A percentile compares a stretch with the other conserved stretches of the same genome.
Conservation (phyloP, 2,329 filamentous ascomycete genomes). For the Calonectria leucothoes region DNA sequence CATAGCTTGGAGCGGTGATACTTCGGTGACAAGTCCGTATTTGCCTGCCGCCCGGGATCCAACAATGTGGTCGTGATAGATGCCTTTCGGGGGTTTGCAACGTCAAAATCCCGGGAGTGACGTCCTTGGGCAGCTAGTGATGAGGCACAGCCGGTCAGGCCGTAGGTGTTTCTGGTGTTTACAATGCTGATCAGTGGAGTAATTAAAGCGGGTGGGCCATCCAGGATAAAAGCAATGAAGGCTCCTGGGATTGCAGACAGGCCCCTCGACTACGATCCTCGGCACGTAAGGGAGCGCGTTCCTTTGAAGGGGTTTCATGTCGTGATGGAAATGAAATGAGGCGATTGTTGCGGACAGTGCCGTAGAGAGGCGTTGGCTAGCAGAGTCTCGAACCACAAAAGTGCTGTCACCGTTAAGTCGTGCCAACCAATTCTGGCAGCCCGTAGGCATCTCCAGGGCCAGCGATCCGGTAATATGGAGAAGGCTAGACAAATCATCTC, state of each 20-base stretch:
- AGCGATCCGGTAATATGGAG: neutral
- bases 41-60: slow-evolving; percentile 17
- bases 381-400: neutral
- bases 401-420: neutral
- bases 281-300: neutral
- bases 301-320: neutral
- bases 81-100: slow-evolving; percentile 19
- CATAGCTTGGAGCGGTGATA: slow-evolving; percentile 21
- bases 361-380: neutral
- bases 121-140: slow-evolving; percentile 27
- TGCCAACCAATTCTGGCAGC: neutral
- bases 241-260: neutral
- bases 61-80: slow-evolving; percentile 24
- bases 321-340: slow-evolving; percentile 1
- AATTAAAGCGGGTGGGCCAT: slow-evolving; percentile 16
- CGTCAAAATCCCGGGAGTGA: slow-evolving; percentile 21
- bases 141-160: slow-evolving; percentile 39
- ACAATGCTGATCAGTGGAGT: slow-evolving; percentile 35
- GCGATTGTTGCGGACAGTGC: neutral
- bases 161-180: slow-evolving; percentile 34
- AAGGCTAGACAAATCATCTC: neutral
- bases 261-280: slow-evolving; percentile 13
- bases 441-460: neutral
- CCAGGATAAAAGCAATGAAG: slow-evolving; percentile 18
- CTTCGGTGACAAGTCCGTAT: slow-evolving; percentile 15